Conservation (phyloP, 73 alveolate genomes). For the Paramecium sonneborni region DNA sequence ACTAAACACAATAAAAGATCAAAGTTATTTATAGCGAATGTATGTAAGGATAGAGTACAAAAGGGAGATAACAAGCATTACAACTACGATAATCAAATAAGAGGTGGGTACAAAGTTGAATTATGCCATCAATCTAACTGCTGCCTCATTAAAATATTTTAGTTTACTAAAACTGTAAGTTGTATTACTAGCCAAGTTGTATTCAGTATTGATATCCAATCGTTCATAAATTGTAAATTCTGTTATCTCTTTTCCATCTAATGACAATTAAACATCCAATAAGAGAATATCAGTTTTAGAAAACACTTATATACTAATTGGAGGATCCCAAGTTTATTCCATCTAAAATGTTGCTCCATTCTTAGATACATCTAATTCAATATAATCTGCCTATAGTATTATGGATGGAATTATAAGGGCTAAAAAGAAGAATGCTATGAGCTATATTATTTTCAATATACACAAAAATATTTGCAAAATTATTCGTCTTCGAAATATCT, state of each 20-base stretch:
- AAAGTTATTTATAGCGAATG: neutral
- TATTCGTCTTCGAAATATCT: neutral
- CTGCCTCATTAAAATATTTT: neutral
- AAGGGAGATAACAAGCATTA: neutral
- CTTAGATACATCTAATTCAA: neutral
- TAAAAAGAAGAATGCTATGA: constrained; percentile 5
- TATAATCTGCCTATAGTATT: neutral
- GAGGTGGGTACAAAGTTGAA: constrained; percentile 9
- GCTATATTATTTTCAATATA: neutral
- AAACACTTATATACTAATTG: neutral
- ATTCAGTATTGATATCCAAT: neutral
- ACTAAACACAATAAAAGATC: constrained; percentile 3
- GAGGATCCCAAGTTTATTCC: constrained; percentile 10
- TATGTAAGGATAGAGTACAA: neutral
- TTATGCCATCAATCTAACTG: constrained; percentile 33
- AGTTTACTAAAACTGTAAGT: neutral
- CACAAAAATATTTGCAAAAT: neutral
- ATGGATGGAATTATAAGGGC: neutral
- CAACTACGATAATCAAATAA: neutral
- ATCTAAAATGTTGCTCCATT: neutral
- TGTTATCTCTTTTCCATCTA: neutral
- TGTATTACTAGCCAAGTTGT: neutral
- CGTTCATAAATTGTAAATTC: neutral
- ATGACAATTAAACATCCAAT: neutral
- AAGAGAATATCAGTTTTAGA: neutral